Conservation (phyloP, 495 filamentous ascomycete genomes). For the Endocarpon pusillum region DNA sequence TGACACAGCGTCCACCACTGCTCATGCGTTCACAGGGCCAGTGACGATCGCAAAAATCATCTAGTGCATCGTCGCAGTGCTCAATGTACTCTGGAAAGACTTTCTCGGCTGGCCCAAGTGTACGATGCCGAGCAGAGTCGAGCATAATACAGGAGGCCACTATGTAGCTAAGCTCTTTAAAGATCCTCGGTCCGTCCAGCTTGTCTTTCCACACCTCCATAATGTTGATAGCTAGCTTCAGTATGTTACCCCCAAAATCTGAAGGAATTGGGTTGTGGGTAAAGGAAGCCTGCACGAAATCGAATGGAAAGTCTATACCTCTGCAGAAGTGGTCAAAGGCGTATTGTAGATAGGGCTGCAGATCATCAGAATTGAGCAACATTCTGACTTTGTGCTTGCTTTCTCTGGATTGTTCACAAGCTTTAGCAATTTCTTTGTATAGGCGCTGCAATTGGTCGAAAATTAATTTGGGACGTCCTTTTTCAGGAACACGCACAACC, state of each 20-base stretch:
- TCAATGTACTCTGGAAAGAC: slow-evolving; percentile 18
- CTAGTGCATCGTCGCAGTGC: slow-evolving; percentile 25
- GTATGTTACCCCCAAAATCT: slow-evolving; percentile 36
- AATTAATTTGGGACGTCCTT: slow-evolving; percentile 26
- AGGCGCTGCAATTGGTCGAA: slow-evolving; percentile 33
- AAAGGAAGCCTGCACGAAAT: slow-evolving; percentile 24
- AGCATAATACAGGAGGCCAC: slow-evolving; percentile 38
- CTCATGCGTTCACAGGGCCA: slow-evolving; percentile 30
- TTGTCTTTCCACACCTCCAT: slow-evolving; percentile 18
- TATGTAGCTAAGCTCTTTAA: slow-evolving; percentile 30
- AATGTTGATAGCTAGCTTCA: slow-evolving; percentile 30
- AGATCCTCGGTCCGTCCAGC: slow-evolving; percentile 19
- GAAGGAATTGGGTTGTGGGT: slow-evolving; percentile 23
- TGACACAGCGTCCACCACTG: slow-evolving; percentile 20
- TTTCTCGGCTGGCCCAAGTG: slow-evolving; percentile 11
- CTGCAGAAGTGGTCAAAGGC: slow-evolving; percentile 22
- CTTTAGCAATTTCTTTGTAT: slow-evolving; percentile 20
- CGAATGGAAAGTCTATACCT: slow-evolving; percentile 18
- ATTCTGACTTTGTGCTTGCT: slow-evolving; percentile 12
- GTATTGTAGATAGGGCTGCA: slow-evolving; percentile 18
- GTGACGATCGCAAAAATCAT: slow-evolving; percentile 29
- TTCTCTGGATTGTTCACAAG: slow-evolving; percentile 15
- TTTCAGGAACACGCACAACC: slow-evolving; percentile 34
- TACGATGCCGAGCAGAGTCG: slow-evolving; percentile 27
- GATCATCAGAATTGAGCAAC: slow-evolving; percentile 16